phyloP scores from a whole-genome alignment of 164 flowering plant species.

The Brasenia schreberi region DNA sequence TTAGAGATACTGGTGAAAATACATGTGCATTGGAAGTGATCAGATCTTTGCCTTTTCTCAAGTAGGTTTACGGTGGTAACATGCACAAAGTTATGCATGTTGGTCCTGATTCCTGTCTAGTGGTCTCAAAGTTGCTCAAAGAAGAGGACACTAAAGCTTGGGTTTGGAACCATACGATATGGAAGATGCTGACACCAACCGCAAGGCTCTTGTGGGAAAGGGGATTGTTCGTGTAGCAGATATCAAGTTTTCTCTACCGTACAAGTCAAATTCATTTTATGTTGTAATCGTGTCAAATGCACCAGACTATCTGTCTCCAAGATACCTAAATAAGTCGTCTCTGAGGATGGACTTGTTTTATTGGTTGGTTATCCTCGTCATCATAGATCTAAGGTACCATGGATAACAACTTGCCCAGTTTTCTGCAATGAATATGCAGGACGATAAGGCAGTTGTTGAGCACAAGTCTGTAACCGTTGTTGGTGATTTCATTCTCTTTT shows the following conservation, averaged over 20 bases:
- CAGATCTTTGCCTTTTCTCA: too few species aligned
- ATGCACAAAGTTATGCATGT: too few species aligned
- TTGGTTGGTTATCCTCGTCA: conserved; percentile 68
- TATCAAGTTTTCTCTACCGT: conserved; percentile 56
- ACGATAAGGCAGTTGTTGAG: too few species aligned
- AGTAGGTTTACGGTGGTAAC: too few species aligned
- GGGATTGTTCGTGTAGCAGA: too few species aligned
- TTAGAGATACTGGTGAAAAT: too few species aligned
- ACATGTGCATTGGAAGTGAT: too few species aligned
- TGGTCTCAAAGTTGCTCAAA: conserved; percentile 57
- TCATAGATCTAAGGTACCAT: conserved; percentile 40
- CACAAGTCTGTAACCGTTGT: too few species aligned
- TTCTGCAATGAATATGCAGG: too few species aligned
- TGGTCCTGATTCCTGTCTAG: too few species aligned
- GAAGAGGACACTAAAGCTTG: conserved; percentile 86
- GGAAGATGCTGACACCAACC: conserved; percentile 61
- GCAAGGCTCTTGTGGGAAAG: conserved; percentile 43
- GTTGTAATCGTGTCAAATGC: conserved; percentile 84
- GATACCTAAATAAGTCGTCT: conserved; percentile 71
- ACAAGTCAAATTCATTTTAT: conserved; percentile 65
- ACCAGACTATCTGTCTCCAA: conserved; percentile 83
- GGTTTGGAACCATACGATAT: conserved; percentile 90
- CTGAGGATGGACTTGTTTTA: conserved; percentile 11
- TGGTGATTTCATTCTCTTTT: too few species aligned
- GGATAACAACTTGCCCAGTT: too few species aligned